These are phyloP conservation scores for Pharnaceum exiguum DNA, from an alignment of 148 eudicot genomes.

Conservation along the genomic window DNA sequence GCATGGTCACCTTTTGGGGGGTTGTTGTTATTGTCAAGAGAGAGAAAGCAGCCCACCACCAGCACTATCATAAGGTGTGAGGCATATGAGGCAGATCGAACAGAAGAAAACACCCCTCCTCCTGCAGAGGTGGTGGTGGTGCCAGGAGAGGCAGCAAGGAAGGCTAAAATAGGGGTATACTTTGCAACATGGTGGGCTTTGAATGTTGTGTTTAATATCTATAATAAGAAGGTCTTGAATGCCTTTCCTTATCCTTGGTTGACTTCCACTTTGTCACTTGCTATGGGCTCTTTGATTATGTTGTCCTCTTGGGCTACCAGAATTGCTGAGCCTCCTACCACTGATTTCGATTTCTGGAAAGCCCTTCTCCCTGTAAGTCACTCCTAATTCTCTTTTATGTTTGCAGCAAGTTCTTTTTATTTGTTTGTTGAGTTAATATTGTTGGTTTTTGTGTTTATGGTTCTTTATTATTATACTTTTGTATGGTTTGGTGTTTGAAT, in stretches of 20 bases:
- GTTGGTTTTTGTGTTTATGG: not conserved
- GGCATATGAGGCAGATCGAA: constrained; percentile 75
- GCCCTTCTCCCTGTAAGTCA: constrained; percentile 73
- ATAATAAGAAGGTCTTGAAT: constrained; percentile 91
- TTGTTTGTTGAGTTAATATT: constrained; percentile 7
- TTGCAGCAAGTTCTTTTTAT: constrained; percentile 8
- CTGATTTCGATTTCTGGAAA: constrained; percentile 89
- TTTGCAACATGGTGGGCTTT: constrained; percentile 96
- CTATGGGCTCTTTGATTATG: constrained; percentile 89
- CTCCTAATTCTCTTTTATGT: not conserved
- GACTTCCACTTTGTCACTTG: constrained; percentile 85
- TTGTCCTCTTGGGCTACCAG: constrained; percentile 73
- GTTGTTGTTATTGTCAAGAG: constrained; percentile 9
- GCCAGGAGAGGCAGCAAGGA: constrained; percentile 57
- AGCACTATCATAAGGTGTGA: constrained; percentile 48
- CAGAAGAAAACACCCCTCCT: constrained; percentile 49
- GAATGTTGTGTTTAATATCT: constrained; percentile 88
- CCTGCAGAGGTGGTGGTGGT: constrained; percentile 11
- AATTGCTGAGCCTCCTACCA: constrained; percentile 64
- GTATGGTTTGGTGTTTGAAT: not conserved
- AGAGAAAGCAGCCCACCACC: too few relatives aligned
- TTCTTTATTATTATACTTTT: not conserved
- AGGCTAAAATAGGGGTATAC: constrained; percentile 67
- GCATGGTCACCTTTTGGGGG: constrained; percentile 26
- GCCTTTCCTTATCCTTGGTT: constrained; percentile 91